Base-by-base conservation (phyloP, 129 eudicot species). In the Erigeron canadensis region DNA sequence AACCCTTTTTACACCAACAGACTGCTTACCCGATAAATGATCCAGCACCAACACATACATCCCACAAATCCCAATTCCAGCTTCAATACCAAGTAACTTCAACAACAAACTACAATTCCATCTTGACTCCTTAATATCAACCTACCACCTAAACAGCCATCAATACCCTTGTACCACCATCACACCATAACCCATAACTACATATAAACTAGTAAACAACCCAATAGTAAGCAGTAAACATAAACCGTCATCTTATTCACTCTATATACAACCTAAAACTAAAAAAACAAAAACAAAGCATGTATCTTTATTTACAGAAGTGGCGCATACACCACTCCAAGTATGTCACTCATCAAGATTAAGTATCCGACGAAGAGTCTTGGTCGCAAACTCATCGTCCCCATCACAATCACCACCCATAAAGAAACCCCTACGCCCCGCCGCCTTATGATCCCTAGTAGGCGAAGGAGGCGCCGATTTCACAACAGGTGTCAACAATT, bases 401-500 rank as follows among this genome's bases (percentile, higher is more conserved):
- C 81, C 95, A 73, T 85, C 87, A 68, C 81, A 72, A 40, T 60
- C 75, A 51, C 17, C 57, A 51, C 10, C 17, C 57, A 15, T n/a
- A 72, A 84, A 82, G 42, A 81, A 13, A 21, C 70, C 81, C 39
- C 62, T 73, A 23, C 81, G 75, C n/a, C n/a, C n/a, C 40, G 79
- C 74, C 51, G 70, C 19, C 65, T 69, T 74, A 51, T 51, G 92
- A 71, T 88, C 84, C 56, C 75, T 65, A 1, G 88, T 84, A 4
- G 99, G 99, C 21, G 99, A 89, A 65, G 93, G 79, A 2, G 99
- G 99, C 5, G 99, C 97, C 69, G 99, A 94, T 68, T 91, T 90
- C 11, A 92, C 85, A 34, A 80, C 23, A 23, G 79, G 85, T 9
- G 65, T 82, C 44, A 71, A 55, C 53, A 90, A 50, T 67, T 81